phyloP scores from a whole-genome alignment of 495 filamentous ascomycete genomes.

The Penicillium riverlandense region DNA sequence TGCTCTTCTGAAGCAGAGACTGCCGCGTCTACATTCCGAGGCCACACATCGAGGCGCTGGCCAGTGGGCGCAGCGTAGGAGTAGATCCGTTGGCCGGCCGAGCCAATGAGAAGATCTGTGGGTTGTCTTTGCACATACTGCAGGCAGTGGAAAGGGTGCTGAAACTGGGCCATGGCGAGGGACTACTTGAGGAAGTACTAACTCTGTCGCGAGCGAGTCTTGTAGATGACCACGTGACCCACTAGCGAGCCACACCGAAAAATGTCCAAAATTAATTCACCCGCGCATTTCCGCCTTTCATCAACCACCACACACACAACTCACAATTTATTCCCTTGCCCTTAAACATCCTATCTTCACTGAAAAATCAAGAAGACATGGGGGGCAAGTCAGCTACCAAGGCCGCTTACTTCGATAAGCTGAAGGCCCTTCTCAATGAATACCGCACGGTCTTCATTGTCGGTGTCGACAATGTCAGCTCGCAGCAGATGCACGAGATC shows the following conservation, averaged over 20 bases:
- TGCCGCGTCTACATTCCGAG: conserved; percentile 26
- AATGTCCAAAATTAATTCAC: conserved; percentile 18
- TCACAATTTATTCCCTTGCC: conserved; percentile 41
- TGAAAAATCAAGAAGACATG: conserved; percentile 83
- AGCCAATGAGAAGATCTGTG: conserved; percentile 43
- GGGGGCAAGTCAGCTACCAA: conserved; percentile 95
- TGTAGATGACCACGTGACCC: conserved; percentile 23
- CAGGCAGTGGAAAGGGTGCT: conserved; percentile 49
- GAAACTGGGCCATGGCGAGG: conserved; percentile 26
- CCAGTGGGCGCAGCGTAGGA: conserved; percentile 38
- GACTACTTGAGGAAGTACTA: neutral
- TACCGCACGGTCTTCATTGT: conserved; percentile 98
- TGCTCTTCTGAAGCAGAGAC: conserved; percentile 20
- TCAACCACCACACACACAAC: conserved; percentile 20
- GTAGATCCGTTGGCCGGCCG: conserved; percentile 48
- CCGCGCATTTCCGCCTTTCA: conserved; percentile 13
- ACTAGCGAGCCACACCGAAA: conserved; percentile 37
- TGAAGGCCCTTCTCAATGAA: conserved; percentile 85
- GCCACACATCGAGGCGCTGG: conserved; percentile 43
- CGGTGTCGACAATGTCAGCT: conserved; percentile 91
- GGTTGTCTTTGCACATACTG: conserved; percentile 30
- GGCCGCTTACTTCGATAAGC: conserved; percentile 98
- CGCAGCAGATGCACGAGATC: conserved; percentile 99
- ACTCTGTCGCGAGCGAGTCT: too few species aligned
- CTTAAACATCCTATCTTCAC: conserved; percentile 98